Percentiles rank a stretch among this genome's conserved stretches.
These are phyloP conservation scores for Mortierella sp. DNA, from an alignment of 371 early-diverging fungal genomes.

Conservation along the genomic window DNA sequence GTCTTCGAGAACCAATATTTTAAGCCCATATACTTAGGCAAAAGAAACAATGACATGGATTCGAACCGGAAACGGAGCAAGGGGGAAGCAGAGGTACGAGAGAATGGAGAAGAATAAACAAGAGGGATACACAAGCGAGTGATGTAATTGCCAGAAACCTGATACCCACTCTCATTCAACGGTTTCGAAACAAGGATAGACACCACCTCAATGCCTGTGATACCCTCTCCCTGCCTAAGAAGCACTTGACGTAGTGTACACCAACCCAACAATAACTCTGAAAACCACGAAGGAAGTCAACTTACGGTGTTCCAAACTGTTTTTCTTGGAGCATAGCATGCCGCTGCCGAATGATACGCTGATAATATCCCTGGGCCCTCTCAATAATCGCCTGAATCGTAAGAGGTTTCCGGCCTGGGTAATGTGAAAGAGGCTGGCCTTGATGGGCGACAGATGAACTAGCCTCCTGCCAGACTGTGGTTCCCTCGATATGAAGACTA, in stretches of 20 bases:
- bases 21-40: too few species aligned
- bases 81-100: too few species aligned
- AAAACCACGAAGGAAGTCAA: background rate
- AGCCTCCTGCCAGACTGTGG: constrained; percentile 36
- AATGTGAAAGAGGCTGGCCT: constrained; percentile 22
- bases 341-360: constrained; percentile 41
- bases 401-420: constrained; percentile 35
- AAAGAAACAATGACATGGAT: too few species aligned
- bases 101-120: too few species aligned
- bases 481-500: background rate
- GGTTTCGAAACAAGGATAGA: too few species aligned
- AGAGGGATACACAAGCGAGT: too few species aligned
- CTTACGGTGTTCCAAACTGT: constrained; percentile 35
- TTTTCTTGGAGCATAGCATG: constrained; percentile 2
- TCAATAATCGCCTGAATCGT: constrained; percentile 44
- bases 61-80: too few species aligned
- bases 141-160: too few species aligned
- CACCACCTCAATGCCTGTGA: too few species aligned
- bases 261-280: background rate
- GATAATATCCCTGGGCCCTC: constrained; percentile 36
- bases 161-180: too few species aligned
- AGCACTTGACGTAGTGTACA: too few species aligned
- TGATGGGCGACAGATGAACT: background rate
- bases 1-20: too few species aligned
- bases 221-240: background rate